These are phyloP conservation scores for Volvariella surrecta DNA, from an alignment of 1,284 basidiomycete species.

Conservation along the genomic window DNA sequence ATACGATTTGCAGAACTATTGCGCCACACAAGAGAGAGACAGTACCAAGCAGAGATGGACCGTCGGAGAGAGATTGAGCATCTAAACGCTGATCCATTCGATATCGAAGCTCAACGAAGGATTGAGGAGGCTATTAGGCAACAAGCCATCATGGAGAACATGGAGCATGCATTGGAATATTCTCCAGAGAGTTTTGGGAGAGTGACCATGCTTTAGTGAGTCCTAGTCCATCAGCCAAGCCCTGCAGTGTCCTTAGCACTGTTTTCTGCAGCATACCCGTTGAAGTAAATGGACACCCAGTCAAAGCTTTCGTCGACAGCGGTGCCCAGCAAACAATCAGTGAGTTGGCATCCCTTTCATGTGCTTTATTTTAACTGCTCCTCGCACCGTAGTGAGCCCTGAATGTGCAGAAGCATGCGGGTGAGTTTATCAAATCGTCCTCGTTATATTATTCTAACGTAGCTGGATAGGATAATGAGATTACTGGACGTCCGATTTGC, in stretches of 20 bases:
- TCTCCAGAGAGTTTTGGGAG: slow-evolving; percentile 91
- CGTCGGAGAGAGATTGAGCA: slow-evolving; percentile 58
- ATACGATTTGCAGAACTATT: slow-evolving; percentile 69
- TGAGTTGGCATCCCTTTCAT: slow-evolving; percentile 30
- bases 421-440: slow-evolving; percentile 30
- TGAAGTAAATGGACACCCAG: slow-evolving; percentile 85
- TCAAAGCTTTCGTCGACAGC: slow-evolving; percentile 97
- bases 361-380: slow-evolving; percentile 7
- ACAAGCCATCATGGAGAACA: slow-evolving; percentile 85
- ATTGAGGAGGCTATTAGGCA: slow-evolving; percentile 94
- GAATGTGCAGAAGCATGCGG: slow-evolving; percentile 92
- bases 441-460: slow-evolving; percentile 2
- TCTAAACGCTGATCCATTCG: slow-evolving; percentile 82
- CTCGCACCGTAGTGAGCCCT: slow-evolving; percentile 70
- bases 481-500: slow-evolving; percentile 83
- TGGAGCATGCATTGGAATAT: slow-evolving; percentile 88
- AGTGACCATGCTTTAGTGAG: slow-evolving; percentile 95
- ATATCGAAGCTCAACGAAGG: slow-evolving; percentile 84
- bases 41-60: slow-evolving; percentile 42
- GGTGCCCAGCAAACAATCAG: slow-evolving; percentile 97
- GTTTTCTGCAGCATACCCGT: slow-evolving; percentile 53
- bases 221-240: slow-evolving; percentile 6
- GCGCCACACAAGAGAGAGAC: slow-evolving; percentile 50
- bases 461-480: slow-evolving; percentile 71
- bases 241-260: background rate